Evolutionary conservation across 176 grass and related monocot species (phyloP).

Genomic region (Avena insularis): DNA sequence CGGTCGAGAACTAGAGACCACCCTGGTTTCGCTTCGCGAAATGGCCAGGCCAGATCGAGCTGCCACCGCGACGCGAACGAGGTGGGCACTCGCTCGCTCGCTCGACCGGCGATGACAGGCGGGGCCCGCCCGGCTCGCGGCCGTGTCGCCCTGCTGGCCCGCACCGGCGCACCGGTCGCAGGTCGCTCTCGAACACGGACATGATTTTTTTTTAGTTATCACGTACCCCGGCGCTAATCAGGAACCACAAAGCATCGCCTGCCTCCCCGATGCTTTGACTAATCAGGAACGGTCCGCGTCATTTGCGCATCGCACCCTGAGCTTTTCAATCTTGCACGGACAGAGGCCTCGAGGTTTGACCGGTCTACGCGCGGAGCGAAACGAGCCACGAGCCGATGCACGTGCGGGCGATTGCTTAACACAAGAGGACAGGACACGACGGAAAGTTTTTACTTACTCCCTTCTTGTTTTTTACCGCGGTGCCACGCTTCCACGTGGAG

Average conservation of each 20-base stretch:
- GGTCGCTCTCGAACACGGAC: background rate
- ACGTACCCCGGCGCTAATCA: too few species aligned
- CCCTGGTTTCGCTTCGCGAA: background rate
- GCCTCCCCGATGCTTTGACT: slow-evolving; percentile 14
- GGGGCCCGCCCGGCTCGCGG: background rate
- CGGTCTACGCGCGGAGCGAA: background rate
- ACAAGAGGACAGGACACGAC: background rate
- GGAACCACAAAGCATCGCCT: background rate
- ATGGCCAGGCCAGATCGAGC: background rate
- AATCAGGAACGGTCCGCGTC: background rate
- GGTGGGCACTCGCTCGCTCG: background rate
- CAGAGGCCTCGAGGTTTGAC: background rate
- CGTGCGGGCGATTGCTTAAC: background rate
- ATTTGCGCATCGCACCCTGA: background rate
- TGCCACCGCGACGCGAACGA: background rate
- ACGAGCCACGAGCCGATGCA: background rate
- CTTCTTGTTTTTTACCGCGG: background rate
- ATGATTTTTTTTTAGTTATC: too few species aligned
- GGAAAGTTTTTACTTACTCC: too few species aligned
- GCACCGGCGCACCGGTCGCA: background rate
- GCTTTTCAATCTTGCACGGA: background rate
- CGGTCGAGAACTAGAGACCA: too few species aligned
- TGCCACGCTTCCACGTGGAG: background rate
- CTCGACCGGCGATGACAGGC: background rate
- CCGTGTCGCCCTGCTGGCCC: background rate